phyloP scores from a whole-genome alignment of 2,329 filamentous ascomycete genomes.

The Fusarium ramigenum region DNA sequence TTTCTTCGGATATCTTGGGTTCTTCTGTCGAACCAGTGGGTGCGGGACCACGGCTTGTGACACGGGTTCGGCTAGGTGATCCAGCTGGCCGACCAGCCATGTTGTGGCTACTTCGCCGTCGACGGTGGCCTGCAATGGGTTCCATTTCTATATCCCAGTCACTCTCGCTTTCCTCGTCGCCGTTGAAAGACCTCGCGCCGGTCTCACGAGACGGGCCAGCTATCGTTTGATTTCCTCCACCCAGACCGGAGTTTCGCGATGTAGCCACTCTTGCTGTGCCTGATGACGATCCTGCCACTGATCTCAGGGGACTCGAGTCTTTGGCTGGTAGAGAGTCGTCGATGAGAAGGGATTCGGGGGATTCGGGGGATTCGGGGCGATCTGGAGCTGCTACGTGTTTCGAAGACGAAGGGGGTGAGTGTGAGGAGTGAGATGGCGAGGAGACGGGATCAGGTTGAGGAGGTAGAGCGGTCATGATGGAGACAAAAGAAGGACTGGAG shows the following conservation, averaged over 20 bases:
- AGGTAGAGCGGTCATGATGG: slow-evolving; percentile 39
- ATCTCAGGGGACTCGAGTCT: slow-evolving; percentile 6
- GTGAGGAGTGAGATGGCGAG: slow-evolving; percentile 17
- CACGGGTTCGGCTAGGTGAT: slow-evolving; percentile 43
- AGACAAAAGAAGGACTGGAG: slow-evolving; percentile 33
- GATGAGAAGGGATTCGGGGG: slow-evolving; percentile 19
- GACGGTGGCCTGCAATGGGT: slow-evolving; percentile 62
- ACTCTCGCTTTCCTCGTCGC: slow-evolving; percentile 50
- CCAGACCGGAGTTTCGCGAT: slow-evolving; percentile 3
- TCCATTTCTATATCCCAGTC: slow-evolving; percentile 65
- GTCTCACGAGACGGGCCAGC: slow-evolving; percentile 31
- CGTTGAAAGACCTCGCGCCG: slow-evolving; percentile 20
- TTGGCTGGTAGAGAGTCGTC: slow-evolving; percentile 8
- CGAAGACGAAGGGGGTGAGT: slow-evolving; percentile 17
- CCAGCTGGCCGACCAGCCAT: slow-evolving; percentile 43
- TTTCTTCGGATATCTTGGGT: slow-evolving; percentile 59
- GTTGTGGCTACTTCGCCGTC: slow-evolving; percentile 63
- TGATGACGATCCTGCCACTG: slow-evolving; percentile 16
- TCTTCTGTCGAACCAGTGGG: slow-evolving; percentile 50
- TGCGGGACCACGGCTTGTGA: slow-evolving; percentile 31
- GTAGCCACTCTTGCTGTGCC: slow-evolving; percentile 7
- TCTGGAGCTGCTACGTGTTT: slow-evolving; percentile 12
- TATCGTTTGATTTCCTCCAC: slow-evolving; percentile 23
- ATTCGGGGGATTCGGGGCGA: slow-evolving; percentile 13
- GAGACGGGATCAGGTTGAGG: slow-evolving; percentile 26